Percentiles rank a stretch among this genome's conserved stretches.
phyloP scores from a whole-genome alignment of 2,329 filamentous ascomycete genomes.

The Ceratocystis destructans region DNA sequence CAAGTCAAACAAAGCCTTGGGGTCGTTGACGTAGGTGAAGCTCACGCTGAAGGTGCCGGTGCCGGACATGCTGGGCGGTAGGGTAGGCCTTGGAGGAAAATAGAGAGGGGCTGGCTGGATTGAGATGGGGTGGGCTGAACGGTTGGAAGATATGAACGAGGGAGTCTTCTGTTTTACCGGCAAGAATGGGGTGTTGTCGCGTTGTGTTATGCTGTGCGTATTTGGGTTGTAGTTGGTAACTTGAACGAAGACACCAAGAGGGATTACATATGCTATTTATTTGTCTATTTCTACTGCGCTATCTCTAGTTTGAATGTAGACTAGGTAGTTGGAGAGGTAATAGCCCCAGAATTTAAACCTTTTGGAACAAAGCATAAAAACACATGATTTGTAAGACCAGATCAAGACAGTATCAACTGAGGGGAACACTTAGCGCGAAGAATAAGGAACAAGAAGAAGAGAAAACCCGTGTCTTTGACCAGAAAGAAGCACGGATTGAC shows the following conservation, averaged over 20 bases:
- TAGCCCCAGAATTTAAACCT: not conserved
- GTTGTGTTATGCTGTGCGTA: not conserved
- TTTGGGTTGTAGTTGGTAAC: not conserved
- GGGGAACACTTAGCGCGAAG: not conserved
- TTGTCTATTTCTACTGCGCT: not conserved
- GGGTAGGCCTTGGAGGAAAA: not conserved
- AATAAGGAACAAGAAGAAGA: not conserved
- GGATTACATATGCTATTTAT: not conserved
- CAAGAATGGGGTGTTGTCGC: not conserved
- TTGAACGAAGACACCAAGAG: not conserved
- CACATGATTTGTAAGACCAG: not conserved
- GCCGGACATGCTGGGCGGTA: constrained; percentile 3
- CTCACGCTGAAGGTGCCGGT: constrained; percentile 9
- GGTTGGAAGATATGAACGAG: not conserved
- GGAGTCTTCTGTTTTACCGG: not conserved
- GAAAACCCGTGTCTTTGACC: not conserved
- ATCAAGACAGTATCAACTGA: not conserved
- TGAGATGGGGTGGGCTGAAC: not conserved
- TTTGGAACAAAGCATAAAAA: not conserved
- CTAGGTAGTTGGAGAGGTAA: not conserved
- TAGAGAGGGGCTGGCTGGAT: not conserved
- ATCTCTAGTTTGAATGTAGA: not conserved
- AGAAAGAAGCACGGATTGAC: not conserved
- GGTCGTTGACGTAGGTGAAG: constrained; percentile 12
- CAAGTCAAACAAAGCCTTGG: constrained; percentile 30